Conservation (phyloP, 108 stramenopile species). For the Nitzschia inconspicua region DNA sequence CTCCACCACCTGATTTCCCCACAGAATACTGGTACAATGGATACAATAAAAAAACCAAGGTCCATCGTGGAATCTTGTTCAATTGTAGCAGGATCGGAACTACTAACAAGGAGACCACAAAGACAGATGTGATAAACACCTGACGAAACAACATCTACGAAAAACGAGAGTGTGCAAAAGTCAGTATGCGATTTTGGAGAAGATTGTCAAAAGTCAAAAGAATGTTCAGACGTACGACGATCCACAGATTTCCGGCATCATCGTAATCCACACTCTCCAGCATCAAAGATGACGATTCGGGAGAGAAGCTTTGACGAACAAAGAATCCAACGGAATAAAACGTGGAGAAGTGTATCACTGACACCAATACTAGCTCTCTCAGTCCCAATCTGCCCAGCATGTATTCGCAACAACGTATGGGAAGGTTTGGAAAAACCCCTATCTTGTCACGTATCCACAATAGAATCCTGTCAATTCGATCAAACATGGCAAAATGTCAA, state of each 20-base stretch:
- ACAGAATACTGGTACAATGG: constrained; percentile 20
- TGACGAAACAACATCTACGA: constrained; percentile 29
- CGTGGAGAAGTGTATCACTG: neutral
- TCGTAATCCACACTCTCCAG: constrained; percentile 8
- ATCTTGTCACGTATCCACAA: constrained; percentile 25
- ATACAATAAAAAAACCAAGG: neutral
- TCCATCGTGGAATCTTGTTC: constrained; percentile 14
- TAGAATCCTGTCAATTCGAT: constrained; percentile 9
- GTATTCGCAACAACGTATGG: constrained; percentile 37
- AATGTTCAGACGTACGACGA: constrained; percentile 19
- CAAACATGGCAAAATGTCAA: neutral
- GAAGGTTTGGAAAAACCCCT: constrained; percentile 36
- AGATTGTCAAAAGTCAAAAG: too few species aligned
- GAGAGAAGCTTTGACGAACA: neutral
- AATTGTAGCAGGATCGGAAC: constrained; percentile 41
- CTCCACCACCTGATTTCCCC: constrained; percentile 27
- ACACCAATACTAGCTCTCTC: too few species aligned
- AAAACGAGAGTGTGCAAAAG: neutral
- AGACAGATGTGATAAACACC: constrained; percentile 22
- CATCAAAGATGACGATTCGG: neutral
- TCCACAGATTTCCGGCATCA: constrained; percentile 11
- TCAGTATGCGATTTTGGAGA: neutral
- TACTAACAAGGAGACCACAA: constrained; percentile 33
- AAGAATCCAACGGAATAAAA: constrained; percentile 2
- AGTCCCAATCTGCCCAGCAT: constrained; percentile 36